Evolutionary conservation across 345 rosid species (phyloP).

Genomic region (Salix suchowensis): DNA sequence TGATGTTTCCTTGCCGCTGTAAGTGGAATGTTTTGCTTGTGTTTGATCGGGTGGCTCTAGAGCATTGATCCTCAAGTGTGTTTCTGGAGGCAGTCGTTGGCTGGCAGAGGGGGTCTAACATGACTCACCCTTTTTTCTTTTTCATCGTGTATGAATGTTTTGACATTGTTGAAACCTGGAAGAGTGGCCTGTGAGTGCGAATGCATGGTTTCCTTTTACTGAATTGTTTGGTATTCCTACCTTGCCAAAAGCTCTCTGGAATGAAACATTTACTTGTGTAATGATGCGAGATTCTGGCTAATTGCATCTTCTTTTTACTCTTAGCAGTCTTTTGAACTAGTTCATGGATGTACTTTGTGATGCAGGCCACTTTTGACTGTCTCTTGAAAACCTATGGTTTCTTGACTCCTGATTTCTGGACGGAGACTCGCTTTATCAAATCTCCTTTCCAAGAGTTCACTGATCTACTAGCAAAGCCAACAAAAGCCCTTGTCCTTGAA

Average conservation of each 20-base stretch:
- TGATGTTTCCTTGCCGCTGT: too few species aligned
- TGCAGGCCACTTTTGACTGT: slow-evolving; percentile 65
- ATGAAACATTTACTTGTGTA: neutral
- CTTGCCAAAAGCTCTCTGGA: neutral
- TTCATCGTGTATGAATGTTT: too few species aligned
- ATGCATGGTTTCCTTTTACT: too few species aligned
- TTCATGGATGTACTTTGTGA: neutral
- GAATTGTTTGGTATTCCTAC: too few species aligned
- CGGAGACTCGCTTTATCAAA: slow-evolving; percentile 46
- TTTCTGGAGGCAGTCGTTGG: too few species aligned
- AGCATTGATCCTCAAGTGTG: too few species aligned
- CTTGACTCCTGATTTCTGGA: slow-evolving; percentile 79
- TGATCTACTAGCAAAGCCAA: slow-evolving; percentile 44
- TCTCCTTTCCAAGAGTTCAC: slow-evolving; percentile 66
- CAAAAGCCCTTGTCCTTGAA: slow-evolving; percentile 29
- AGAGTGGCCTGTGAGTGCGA: too few species aligned
- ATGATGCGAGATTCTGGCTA: neutral
- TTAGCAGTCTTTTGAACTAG: neutral
- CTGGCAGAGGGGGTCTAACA: too few species aligned
- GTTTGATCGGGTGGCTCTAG: too few species aligned
- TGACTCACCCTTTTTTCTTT: too few species aligned
- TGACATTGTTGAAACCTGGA: too few species aligned
- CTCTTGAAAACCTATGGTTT: slow-evolving; percentile 67
- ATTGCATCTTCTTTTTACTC: neutral
- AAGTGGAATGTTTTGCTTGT: too few species aligned